Base-by-base conservation (phyloP, 345 rosid genomes). In the Lepidium aucheri region DNA sequence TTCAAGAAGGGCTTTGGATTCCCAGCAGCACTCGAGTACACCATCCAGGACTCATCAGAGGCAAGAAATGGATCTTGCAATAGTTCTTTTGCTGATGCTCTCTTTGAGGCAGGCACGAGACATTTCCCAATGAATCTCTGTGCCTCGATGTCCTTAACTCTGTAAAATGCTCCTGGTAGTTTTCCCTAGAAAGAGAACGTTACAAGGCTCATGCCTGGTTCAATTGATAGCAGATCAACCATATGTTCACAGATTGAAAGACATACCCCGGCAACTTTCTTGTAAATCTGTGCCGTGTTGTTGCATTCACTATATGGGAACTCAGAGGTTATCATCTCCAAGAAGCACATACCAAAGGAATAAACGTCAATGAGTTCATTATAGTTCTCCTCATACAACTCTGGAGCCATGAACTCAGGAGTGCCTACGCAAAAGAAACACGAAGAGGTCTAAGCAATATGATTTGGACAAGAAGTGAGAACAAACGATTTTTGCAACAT, bases 321-420 rank as follows among this genome's bases (percentile, higher is more conserved):
- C 72, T 89, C 93, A 70, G 86, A 80, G 47, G 96, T 86, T 67
- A 86, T 74, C 90, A 89, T 84, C 85, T 89, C 93, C 44, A 89
- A 26, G 59, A 89, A 79, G 62, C 93, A 84, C 96, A 89, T 80
- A 62, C 96, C 96, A 69, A 89, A 89, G 15, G 96, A 86, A 74
- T 89, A 89, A 47, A 89, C 86, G 75, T 89, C 93, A 33, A 86
- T 89, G 18, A 89, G 88, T 61, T 89, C 88, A 71, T 82, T 86
- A 77, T 89, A 89, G 62, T 86, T 82, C 79, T 89, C 93, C 33
- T 89, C 92, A 53, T 89, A 89, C 49, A 89, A 63, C 63, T 89
- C 96, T 13, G 96, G 96, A 35, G 96, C 96, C 96, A 89, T 89
- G 78, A 86, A 89, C 72, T 89, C 96, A 0, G 96, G 96, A 39